Conservation (phyloP, 306 rosid species). For the Alnus rubra region DNA sequence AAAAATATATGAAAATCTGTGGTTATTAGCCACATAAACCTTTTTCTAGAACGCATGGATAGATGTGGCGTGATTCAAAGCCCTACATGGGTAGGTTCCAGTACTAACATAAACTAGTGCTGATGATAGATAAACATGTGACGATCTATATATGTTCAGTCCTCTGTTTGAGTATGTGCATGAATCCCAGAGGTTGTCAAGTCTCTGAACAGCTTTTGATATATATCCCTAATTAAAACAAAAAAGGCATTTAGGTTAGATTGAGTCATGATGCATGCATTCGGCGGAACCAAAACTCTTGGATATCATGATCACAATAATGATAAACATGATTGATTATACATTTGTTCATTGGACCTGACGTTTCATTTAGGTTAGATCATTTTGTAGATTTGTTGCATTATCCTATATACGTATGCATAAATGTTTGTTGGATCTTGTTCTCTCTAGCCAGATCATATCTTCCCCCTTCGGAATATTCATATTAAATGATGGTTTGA, state of each 20-base stretch:
- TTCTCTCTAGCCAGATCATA: neutral
- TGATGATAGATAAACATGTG: neutral
- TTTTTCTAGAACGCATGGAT: neutral
- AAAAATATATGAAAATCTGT: conserved; percentile 1
- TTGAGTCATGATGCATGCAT: conserved; percentile 34
- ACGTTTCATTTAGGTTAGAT: neutral
- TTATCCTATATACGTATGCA: neutral
- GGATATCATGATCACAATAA: conserved; percentile 21
- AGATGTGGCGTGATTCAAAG: conserved; percentile 8
- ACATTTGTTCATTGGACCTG: conserved; percentile 25
- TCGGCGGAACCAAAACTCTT: conserved; percentile 39
- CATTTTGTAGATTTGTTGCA: neutral
- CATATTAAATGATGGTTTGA: too few species aligned
- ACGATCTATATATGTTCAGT: conserved; percentile 3
- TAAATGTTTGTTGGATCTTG: conserved; percentile 13
- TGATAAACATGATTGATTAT: conserved; percentile 17
- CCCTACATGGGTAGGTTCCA: neutral
- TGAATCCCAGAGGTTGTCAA: neutral
- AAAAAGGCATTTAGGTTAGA: conserved; percentile 17
- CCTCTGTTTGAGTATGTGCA: neutral
- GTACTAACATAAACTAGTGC: neutral
- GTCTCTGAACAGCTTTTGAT: neutral
- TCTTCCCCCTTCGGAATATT: neutral
- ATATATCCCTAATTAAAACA: neutral
- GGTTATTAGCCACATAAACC: conserved; percentile 18